Conservation (phyloP, 108 stramenopile species). For the Schizochytrium sp. region DNA sequence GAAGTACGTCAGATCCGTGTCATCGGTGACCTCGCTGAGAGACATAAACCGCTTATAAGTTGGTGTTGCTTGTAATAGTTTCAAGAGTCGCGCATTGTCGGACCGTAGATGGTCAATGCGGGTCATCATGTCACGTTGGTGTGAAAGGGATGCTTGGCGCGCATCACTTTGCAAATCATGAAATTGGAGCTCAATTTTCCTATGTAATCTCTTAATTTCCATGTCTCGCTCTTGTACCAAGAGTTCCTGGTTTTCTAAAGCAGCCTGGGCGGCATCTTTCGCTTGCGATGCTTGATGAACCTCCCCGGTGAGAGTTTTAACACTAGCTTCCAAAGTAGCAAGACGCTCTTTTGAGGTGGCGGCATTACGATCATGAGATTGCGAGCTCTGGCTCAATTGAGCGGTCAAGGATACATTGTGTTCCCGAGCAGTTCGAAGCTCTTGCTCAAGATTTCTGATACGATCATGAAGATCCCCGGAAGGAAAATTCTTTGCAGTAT, state of each 20-base stretch:
- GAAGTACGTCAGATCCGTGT: background rate
- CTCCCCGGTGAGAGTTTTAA: background rate
- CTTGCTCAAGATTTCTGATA: no score
- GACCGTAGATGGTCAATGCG: constrained; percentile 44
- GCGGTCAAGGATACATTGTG: background rate
- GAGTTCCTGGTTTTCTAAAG: background rate
- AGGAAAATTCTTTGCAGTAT: no score
- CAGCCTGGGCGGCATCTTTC: constrained; percentile 3
- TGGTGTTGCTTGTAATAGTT: background rate
- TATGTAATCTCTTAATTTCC: background rate
- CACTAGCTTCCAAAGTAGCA: background rate
- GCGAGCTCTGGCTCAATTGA: background rate
- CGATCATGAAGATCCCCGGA: no score
- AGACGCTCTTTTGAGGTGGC: background rate
- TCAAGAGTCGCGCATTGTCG: constrained; percentile 48
- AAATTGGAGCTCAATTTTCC: background rate
- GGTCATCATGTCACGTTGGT: background rate
- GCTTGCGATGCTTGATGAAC: constrained; percentile 20
- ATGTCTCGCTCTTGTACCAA: constrained; percentile 3
- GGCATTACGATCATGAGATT: background rate
- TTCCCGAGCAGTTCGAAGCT: no score
- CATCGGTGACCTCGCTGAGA: constrained; percentile 35
- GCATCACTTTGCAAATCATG: constrained; percentile 12
- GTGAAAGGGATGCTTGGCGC: background rate
- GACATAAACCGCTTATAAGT: constrained; percentile 44